Evolutionary conservation across 192 early-diverging fungal species (phyloP).

Genomic region (Piromyces finnis): DNA sequence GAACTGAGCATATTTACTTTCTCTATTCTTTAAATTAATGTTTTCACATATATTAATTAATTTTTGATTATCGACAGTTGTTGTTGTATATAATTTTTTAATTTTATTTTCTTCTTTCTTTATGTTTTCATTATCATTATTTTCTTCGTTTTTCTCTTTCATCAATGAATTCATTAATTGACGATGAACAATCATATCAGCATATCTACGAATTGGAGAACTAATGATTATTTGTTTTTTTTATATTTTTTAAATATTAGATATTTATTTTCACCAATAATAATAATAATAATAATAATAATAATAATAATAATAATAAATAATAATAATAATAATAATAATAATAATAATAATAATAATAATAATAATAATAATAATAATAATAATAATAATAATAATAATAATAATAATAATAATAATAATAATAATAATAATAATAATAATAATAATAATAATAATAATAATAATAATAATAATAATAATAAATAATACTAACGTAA

Average conservation of each 20-base stretch:
- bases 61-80: conserved; percentile 9
- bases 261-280: no score
- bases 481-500: conserved; percentile 20
- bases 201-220: conserved; percentile 21
- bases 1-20: conserved; percentile 56
- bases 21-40: conserved; percentile 50
- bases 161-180: conserved; percentile 15
- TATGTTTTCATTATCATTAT: no score
- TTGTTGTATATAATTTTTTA: not conserved
- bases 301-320: no score
- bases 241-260: no score
- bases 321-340: no score
- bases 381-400: no score
- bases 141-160: not conserved
- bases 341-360: no score
- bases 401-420: no score
- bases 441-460: not conserved
- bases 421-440: no score
- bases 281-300: no score
- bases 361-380: no score
- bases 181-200: conserved; percentile 60
- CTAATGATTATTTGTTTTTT: no score
- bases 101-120: not conserved
- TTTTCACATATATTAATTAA: conserved; percentile 18
- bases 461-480: not conserved